These are phyloP conservation scores for Scedosporium minutisporum DNA, from an alignment of 2,329 filamentous ascomycete species.

Conservation along the genomic window DNA sequence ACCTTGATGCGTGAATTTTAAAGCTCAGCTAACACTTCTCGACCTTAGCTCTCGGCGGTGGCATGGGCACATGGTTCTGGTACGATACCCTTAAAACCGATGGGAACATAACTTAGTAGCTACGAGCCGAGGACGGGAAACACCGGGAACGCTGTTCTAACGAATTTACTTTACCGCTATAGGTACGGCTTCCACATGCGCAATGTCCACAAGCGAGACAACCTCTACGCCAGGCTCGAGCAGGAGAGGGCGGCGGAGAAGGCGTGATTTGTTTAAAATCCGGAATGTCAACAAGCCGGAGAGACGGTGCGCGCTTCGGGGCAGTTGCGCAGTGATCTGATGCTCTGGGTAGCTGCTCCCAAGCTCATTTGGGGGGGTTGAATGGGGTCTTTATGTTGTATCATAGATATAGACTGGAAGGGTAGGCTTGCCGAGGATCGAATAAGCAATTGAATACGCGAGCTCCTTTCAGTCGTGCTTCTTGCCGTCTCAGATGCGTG, in stretches of 20 bases:
- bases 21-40: neutral
- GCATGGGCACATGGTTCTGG: neutral
- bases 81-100: neutral
- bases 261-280: constrained; percentile 8
- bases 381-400: constrained; percentile 1
- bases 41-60: neutral
- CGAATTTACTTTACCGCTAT: constrained; percentile 22
- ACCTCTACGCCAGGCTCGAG: constrained; percentile 50
- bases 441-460: constrained; percentile 1
- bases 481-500: neutral
- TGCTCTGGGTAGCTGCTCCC: neutral
- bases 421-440: neutral
- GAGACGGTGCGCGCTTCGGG: neutral
- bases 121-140: neutral
- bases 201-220: constrained; percentile 48
- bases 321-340: neutral
- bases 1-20: neutral
- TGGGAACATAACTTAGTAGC: neutral
- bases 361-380: neutral
- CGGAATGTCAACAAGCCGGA: neutral
- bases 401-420: constrained; percentile 7
- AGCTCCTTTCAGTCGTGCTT: neutral
- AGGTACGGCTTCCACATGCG: constrained; percentile 57
- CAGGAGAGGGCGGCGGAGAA: constrained; percentile 38
- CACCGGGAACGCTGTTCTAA: neutral